Percentiles rank a stretch among this genome's conserved stretches.
Conservation (phyloP, 495 filamentous ascomycete genomes). For the Hypoxylon fuscum region DNA sequence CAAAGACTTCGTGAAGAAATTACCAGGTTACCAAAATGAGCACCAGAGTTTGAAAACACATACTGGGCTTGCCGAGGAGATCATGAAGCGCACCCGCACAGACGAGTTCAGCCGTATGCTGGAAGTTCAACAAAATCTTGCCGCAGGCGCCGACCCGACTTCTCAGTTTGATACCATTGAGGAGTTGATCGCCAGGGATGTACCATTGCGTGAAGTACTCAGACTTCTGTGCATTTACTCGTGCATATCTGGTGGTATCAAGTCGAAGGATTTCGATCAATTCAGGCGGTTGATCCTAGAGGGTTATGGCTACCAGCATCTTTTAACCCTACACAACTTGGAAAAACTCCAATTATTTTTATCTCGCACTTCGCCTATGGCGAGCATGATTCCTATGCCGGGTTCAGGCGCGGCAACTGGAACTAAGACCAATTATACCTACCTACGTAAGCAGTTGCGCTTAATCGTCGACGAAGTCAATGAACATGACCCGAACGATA, state of each 20-base stretch:
- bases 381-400: conserved; percentile 73
- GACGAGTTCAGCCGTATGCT: conserved; percentile 87
- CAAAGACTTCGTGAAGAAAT: conserved; percentile 87
- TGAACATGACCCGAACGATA: conserved; percentile 94
- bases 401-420: conserved; percentile 63
- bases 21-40: conserved; percentile 92
- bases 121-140: conserved; percentile 95
- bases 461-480: conserved; percentile 97
- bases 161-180: conserved; percentile 90
- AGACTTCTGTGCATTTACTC: conserved; percentile 91
- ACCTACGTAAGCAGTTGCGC: conserved; percentile 82
- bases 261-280: conserved; percentile 83
- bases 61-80: conserved; percentile 91
- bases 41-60: conserved; percentile 91
- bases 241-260: conserved; percentile 86
- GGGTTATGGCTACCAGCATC: conserved; percentile 93
- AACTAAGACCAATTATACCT: conserved; percentile 88
- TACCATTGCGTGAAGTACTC: conserved; percentile 79
- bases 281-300: conserved; percentile 90
- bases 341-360: conserved; percentile 89
- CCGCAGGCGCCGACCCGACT: conserved; percentile 87
- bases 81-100: conserved; percentile 86
- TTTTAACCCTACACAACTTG: conserved; percentile 86
- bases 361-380: conserved; percentile 72
- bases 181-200: conserved; percentile 88